Conservation (phyloP, 108 stramenopile species). For the Pseudonitzschia pungens region DNA sequence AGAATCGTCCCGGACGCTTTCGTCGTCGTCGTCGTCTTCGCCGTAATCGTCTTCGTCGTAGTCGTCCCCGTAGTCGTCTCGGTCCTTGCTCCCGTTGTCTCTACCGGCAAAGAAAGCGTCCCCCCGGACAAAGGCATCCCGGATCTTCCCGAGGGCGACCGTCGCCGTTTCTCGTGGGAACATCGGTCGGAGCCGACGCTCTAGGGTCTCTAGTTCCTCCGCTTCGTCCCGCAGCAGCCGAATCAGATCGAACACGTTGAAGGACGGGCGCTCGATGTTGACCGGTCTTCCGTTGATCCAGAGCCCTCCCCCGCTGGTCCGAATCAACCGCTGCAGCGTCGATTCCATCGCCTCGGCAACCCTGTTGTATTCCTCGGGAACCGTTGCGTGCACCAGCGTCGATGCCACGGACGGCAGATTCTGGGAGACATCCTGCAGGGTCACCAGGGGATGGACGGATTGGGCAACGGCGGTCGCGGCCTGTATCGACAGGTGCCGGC, state of each 20-base stretch:
- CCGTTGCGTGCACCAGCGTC: conserved; percentile 60
- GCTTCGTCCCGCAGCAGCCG: conserved; percentile 68
- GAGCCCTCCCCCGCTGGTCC: conserved; percentile 49
- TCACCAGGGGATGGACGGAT: conserved; percentile 52
- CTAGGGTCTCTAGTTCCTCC: conserved; percentile 44
- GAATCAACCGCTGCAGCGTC: conserved; percentile 40
- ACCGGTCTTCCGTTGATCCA: conserved; percentile 71
- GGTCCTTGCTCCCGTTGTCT: conserved; percentile 27
- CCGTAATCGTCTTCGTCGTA: conserved; percentile 25
- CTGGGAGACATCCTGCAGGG: conserved; percentile 77
- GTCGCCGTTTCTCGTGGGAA: conserved; percentile 14
- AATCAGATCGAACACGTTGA: conserved; percentile 85
- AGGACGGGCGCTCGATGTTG: conserved; percentile 65
- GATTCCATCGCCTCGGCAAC: conserved; percentile 47
- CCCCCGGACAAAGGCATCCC: conserved; percentile 61
- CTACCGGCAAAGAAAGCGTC: conserved; percentile 31
- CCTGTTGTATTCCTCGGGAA: conserved; percentile 31
- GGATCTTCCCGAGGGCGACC: conserved; percentile 45
- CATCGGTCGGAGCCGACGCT: conserved; percentile 36
- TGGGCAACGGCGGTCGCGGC: conserved; percentile 64
- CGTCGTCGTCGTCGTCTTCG: conserved; percentile 36
- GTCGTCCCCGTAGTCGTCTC: conserved; percentile 26
- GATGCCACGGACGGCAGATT: conserved; percentile 81
- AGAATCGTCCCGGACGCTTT: conserved; percentile 22
- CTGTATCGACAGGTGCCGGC: conserved; percentile 74